Base-by-base conservation (phyloP, 1,284 basidiomycete genomes). In the Ganoderma sinense region DNA sequence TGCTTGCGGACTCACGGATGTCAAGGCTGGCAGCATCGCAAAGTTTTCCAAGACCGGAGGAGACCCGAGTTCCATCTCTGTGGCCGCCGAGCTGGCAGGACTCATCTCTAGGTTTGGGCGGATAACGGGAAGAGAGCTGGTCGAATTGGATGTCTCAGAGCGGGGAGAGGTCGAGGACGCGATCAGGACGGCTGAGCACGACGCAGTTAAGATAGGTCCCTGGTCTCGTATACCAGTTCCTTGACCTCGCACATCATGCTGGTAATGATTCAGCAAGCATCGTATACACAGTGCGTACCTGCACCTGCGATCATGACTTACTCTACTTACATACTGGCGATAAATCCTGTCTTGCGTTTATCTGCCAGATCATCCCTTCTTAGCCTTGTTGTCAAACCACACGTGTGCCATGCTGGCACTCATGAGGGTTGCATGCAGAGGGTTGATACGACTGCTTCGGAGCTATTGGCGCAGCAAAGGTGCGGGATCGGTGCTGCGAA, bases 1-100 rank as follows among this genome's bases (percentile, higher is more conserved):
- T 1, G 97, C 98, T 0, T 99, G 98, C 80, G 98, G 98, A 0
- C 85, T 99, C 65, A 87, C 86, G n/a, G 94, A 94, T 70, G 95
- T 98, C 56, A 88, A 85, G 66, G 95, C 97, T 4, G 93, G 87
- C 2, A 89, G 87, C 65, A 85, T 94, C 65, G 86, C 87, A 69
- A 80, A 81, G 62, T 87, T 84, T 23, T 80, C 80, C 13, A 80
- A 78, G 40, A 78, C 79, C 63, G 48, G 58, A 2, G 53, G 56
- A 8, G 23, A 26, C 20, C 23, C 53, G 20, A 31, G 40, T 10
- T 11, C 48, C 23, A 74, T 88, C 23, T 76, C 78, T 14, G 83
- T 93, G 8, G 78, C 82, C 51, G 83, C 81, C 1, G 90, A 92
- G 76, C 84, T 92, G 29, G 79, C 82, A 2, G 86, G 82, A 16